Evolutionary conservation across 2,329 filamentous ascomycete species (phyloP).

Genomic region (Hortaea werneckii): DNA sequence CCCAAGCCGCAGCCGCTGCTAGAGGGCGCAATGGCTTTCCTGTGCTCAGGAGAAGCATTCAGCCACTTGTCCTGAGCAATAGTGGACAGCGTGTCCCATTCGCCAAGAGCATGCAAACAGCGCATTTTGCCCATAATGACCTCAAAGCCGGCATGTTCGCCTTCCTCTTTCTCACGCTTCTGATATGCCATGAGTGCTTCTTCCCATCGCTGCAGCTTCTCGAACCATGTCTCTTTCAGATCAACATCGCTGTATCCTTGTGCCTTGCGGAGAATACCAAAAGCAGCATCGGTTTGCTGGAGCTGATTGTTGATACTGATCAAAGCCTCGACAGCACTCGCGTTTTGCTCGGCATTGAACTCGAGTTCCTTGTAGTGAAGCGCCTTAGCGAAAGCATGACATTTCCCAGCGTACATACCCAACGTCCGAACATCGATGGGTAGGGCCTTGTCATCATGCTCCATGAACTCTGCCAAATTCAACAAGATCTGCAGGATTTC

Average conservation of each 20-base stretch:
- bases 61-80: constrained; percentile 91
- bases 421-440: constrained; percentile 94
- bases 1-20: constrained; percentile 93
- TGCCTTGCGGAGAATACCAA: constrained; percentile 91
- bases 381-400: constrained; percentile 95
- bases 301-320: constrained; percentile 99
- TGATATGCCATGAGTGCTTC: constrained; percentile 90
- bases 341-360: constrained; percentile 94
- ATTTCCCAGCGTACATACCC: constrained; percentile 88
- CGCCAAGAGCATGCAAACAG: constrained; percentile 88
- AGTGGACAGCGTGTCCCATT: constrained; percentile 88
- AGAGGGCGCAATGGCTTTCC: constrained; percentile 81
- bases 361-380: constrained; percentile 98
- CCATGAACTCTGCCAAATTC: constrained; percentile 98
- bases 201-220: constrained; percentile 96
- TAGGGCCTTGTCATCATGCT: constrained; percentile 95
- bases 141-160: constrained; percentile 58
- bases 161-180: constrained; percentile 65
- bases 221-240: constrained; percentile 96
- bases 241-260: constrained; percentile 95
- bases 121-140: constrained; percentile 99
- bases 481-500: constrained; percentile 89
- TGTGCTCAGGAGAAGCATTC: constrained; percentile 76
- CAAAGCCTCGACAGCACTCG: constrained; percentile 86
- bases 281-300: constrained; percentile 93